These are phyloP conservation scores for Clitopilus passeckerianus DNA, from an alignment of 768 basidiomycete genomes.

Conservation along the genomic window DNA sequence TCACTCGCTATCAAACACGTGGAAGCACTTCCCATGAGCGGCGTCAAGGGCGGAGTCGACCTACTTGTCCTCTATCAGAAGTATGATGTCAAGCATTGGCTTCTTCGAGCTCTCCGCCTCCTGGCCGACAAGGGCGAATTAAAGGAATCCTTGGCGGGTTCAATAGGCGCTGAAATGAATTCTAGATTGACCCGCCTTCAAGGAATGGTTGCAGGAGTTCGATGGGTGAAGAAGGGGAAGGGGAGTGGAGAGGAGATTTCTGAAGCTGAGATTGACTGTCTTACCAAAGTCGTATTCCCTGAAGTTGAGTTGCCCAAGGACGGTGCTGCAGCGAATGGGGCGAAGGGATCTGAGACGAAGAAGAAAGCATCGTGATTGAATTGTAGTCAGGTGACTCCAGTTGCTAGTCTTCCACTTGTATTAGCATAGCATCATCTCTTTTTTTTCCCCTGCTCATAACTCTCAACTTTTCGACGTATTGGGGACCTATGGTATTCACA, in stretches of 20 bases:
- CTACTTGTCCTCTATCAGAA: background rate
- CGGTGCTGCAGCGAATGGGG: background rate
- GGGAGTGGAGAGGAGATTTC: background rate
- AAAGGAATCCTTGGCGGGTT: background rate
- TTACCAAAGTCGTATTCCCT: background rate
- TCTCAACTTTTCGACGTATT: background rate
- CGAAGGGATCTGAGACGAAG: background rate
- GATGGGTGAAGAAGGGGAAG: background rate
- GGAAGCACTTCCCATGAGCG: background rate
- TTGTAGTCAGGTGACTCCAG: background rate
- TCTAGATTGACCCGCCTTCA: background rate
- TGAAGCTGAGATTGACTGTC: background rate
- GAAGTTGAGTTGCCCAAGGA: background rate
- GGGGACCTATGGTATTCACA: background rate
- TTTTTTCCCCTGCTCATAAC: background rate
- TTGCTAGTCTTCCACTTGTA: background rate
- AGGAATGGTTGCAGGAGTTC: background rate
- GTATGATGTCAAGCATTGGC: background rate
- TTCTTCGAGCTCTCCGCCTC: background rate
- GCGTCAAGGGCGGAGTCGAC: background rate
- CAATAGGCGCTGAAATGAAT: background rate
- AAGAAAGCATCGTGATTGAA: background rate
- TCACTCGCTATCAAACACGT: constrained; percentile 19
- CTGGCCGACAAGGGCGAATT: background rate
- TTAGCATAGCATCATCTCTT: too few relatives aligned